phyloP scores from a whole-genome alignment of 495 filamentous ascomycete species.

The Astrothelium macrocarpum region DNA sequence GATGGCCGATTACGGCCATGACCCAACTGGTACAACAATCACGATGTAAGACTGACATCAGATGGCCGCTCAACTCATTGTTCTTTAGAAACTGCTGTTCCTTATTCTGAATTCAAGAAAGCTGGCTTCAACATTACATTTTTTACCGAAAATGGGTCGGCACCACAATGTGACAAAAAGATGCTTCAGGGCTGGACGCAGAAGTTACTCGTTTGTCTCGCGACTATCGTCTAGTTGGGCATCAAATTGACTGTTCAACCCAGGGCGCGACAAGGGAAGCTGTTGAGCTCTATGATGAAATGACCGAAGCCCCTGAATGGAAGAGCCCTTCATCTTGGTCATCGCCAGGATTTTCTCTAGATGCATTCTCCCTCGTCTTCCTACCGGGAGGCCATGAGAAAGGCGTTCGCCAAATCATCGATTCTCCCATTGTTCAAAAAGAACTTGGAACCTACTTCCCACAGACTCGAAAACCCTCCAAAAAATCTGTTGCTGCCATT shows the following conservation, averaged over 20 bases:
- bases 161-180: slow-evolving; percentile 42
- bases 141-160: slow-evolving; percentile 42
- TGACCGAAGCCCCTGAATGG: slow-evolving; percentile 28
- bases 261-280: slow-evolving; percentile 41
- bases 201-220: slow-evolving; percentile 39
- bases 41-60: background rate
- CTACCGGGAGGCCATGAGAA: slow-evolving; percentile 49
- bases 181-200: slow-evolving; percentile 45
- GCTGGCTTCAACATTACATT: slow-evolving; percentile 41
- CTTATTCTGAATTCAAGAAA: slow-evolving; percentile 41
- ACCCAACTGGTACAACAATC: slow-evolving; percentile 39
- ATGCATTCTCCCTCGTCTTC: slow-evolving; percentile 40
- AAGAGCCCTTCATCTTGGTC: slow-evolving; percentile 39
- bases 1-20: slow-evolving; percentile 49
- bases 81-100: slow-evolving; percentile 40
- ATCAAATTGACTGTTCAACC: background rate
- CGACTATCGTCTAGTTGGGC: background rate
- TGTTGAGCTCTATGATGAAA: slow-evolving; percentile 30
- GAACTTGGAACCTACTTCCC: slow-evolving; percentile 39
- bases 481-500: slow-evolving; percentile 40
- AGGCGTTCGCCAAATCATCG: slow-evolving; percentile 42
- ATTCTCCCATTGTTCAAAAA: slow-evolving; percentile 39
- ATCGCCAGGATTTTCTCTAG: slow-evolving; percentile 37
- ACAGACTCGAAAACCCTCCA: slow-evolving; percentile 36
- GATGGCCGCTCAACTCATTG: background rate